Conservation (phyloP, 495 filamentous ascomycete species). For the Xeromyces bisporus region DNA sequence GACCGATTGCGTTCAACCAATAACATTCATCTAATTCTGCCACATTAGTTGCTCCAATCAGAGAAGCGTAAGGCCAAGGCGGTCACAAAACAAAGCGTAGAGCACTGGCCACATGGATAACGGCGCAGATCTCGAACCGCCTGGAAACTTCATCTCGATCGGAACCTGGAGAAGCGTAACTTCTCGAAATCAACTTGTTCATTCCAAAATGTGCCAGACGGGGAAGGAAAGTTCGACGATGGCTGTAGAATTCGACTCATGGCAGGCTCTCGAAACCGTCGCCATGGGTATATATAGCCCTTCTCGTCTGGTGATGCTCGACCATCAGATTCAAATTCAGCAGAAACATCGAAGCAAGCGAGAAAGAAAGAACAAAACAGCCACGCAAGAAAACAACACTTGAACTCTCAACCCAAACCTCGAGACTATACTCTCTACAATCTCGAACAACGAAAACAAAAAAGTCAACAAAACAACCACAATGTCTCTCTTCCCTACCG, state of each 20-base stretch:
- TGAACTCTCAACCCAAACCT: conserved; percentile 1
- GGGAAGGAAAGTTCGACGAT: not conserved
- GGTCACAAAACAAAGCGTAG: too few relatives aligned
- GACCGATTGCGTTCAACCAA: too few relatives aligned
- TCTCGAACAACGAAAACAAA: not conserved
- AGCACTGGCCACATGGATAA: too few relatives aligned
- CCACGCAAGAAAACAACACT: conserved; percentile 2
- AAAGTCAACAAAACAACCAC: conserved; percentile 4
- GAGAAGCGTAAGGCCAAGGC: too few relatives aligned
- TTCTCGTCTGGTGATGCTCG: not conserved
- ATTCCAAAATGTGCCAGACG: not conserved
- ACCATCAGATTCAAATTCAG: not conserved
- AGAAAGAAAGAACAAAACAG: not conserved
- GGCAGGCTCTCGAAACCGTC: not conserved
- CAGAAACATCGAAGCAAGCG: not conserved
- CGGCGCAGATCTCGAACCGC: not conserved
- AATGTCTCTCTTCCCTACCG: conserved; percentile 25
- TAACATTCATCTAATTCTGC: too few relatives aligned
- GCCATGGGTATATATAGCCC: not conserved
- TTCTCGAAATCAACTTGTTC: not conserved
- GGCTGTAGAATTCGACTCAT: not conserved
- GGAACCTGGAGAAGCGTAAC: not conserved
- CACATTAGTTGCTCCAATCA: too few relatives aligned
- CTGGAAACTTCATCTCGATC: not conserved
- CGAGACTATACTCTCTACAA: not conserved